Conservation (phyloP, 331 rosid genomes). For the Malus hybrid region DNA sequence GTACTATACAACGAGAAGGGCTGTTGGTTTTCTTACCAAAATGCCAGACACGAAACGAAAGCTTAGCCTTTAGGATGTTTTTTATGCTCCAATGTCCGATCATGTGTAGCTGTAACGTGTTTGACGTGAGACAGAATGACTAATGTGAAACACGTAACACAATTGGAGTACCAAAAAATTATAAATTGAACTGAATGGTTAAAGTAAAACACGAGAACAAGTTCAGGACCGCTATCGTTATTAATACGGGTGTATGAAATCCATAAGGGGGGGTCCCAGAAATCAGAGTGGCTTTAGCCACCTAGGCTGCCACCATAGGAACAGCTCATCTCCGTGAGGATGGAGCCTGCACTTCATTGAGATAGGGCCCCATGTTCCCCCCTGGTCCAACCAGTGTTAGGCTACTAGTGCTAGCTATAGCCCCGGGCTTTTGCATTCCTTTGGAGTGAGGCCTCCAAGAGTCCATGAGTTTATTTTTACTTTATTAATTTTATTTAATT, state of each 20-base stretch:
- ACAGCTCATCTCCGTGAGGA: not conserved
- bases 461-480: not conserved
- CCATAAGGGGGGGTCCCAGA: not conserved
- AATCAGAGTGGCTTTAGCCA: not conserved
- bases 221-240: accelerated
- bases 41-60: not conserved
- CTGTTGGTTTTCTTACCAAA: not conserved
- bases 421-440: not conserved
- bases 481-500: too few species aligned
- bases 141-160: not conserved
- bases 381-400: not conserved
- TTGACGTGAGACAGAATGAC: not conserved
- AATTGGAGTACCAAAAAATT: accelerated
- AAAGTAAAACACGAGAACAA: too few species aligned
- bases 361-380: not conserved
- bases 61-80: not conserved
- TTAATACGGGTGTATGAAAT: too few species aligned
- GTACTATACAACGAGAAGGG: not conserved
- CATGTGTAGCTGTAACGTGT: not conserved
- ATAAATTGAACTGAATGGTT: too few species aligned
- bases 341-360: not conserved
- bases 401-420: not conserved
- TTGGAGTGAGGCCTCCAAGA: not conserved
- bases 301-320: not conserved
- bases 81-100: not conserved